Evolutionary conservation across 2,329 filamentous ascomycete genomes (phyloP).

Genomic region (Rachicladosporium sp.): DNA sequence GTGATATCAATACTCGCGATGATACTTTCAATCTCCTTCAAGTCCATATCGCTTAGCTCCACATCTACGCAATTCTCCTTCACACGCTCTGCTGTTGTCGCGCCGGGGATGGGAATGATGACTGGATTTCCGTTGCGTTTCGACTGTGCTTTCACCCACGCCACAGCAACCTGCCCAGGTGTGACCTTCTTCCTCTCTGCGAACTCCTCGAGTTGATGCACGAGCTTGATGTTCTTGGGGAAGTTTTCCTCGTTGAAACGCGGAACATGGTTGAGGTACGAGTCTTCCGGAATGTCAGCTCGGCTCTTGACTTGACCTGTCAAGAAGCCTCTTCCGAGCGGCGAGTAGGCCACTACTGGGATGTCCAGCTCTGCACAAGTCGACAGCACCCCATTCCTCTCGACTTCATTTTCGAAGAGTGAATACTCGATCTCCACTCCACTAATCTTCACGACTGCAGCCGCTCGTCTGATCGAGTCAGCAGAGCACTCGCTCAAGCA

Average conservation of each 20-base stretch:
- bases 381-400: slow-evolving; percentile 45
- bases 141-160: slow-evolving; percentile 36
- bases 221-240: slow-evolving; percentile 51
- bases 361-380: slow-evolving; percentile 52
- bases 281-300: slow-evolving; percentile 44
- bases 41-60: slow-evolving; percentile 33
- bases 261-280: slow-evolving; percentile 36
- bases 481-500: slow-evolving; percentile 34
- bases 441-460: slow-evolving; percentile 42
- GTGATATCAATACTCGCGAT: slow-evolving; percentile 33
- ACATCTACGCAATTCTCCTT: slow-evolving; percentile 29
- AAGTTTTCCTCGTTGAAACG: slow-evolving; percentile 54
- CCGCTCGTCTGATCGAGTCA: slow-evolving; percentile 34
- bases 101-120: slow-evolving; percentile 33
- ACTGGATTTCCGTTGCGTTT: slow-evolving; percentile 30
- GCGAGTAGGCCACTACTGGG: slow-evolving; percentile 60
- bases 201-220: slow-evolving; percentile 43
- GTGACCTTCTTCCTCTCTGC: slow-evolving; percentile 45
- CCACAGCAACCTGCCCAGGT: slow-evolving; percentile 36
- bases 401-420: slow-evolving; percentile 43
- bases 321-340: slow-evolving; percentile 51
- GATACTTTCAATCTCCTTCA: slow-evolving; percentile 41
- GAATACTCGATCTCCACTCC: slow-evolving; percentile 51
- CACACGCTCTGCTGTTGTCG: slow-evolving; percentile 25
- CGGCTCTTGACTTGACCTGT: slow-evolving; percentile 39